phyloP scores from a whole-genome alignment of 140 eudicot species.

The Artemisia princeps region DNA sequence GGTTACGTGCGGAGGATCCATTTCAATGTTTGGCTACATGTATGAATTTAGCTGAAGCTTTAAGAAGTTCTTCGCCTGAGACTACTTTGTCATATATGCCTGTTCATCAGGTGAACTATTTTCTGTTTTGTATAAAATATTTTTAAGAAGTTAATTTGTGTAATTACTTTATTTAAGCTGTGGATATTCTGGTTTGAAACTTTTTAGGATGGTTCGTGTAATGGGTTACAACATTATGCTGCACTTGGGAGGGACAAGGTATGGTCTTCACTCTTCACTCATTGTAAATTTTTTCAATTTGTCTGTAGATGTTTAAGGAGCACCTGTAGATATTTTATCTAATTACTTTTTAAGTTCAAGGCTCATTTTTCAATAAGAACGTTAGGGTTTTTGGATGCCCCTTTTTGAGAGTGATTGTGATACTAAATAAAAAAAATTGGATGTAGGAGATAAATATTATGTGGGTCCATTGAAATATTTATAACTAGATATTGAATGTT shows the following conservation, averaged over 20 bases:
- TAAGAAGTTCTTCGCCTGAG: constrained; percentile 81
- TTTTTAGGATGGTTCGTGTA: constrained; percentile 90
- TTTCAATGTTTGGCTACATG: constrained; percentile 92
- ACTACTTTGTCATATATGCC: constrained; percentile 65
- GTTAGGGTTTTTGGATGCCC: not conserved
- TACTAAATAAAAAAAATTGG: no score
- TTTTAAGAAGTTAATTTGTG: not conserved
- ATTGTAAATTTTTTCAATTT: not conserved
- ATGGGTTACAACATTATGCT: constrained; percentile 97
- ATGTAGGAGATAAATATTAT: no score
- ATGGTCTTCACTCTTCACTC: constrained; percentile 3
- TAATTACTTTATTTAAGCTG: not conserved
- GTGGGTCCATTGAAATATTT: no score
- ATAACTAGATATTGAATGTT: no score
- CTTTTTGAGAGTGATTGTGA: not conserved
- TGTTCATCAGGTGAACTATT: constrained; percentile 62
- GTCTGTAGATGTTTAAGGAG: not conserved
- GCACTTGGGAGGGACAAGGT: constrained; percentile 99
- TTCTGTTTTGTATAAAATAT: not conserved
- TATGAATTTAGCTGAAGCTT: constrained; percentile 67
- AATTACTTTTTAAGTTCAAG: not conserved
- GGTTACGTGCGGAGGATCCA: constrained; percentile 94
- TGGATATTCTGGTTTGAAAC: not conserved
- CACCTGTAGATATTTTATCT: no score
- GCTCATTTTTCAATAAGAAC: no score